These are phyloP conservation scores for Violaceomyces palustris DNA, from an alignment of 1,284 basidiomycete species.

Conservation along the genomic window DNA sequence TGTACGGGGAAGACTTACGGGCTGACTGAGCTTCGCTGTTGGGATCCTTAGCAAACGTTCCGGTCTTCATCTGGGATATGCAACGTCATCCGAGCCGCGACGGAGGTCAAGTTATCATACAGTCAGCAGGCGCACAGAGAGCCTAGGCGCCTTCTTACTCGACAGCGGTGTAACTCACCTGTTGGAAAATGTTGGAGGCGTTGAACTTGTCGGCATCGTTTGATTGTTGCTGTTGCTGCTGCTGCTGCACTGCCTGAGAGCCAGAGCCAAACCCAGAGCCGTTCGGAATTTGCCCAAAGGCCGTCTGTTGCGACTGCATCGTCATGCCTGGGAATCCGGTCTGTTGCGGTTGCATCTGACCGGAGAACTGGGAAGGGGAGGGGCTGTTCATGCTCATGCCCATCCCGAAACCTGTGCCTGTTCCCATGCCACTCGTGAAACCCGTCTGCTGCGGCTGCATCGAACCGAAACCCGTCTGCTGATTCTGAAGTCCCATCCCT, in stretches of 20 bases:
- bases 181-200: slow-evolving; percentile 45
- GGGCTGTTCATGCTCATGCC: slow-evolving; percentile 14
- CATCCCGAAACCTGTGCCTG: slow-evolving; percentile 7
- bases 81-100: too few species aligned
- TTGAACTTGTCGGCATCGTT: slow-evolving; percentile 40
- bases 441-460: slow-evolving; percentile 36
- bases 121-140: too few species aligned
- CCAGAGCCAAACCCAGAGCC: too few species aligned
- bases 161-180: slow-evolving; percentile 3
- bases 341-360: slow-evolving; percentile 23
- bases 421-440: slow-evolving; percentile 7
- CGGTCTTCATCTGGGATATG: slow-evolving; percentile 49
- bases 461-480: slow-evolving; percentile 3
- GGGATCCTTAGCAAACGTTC: slow-evolving; percentile 35
- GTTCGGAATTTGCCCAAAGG: slow-evolving; percentile 18
- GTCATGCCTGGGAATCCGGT: slow-evolving; percentile 38
- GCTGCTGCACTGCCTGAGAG: slow-evolving; percentile 23
- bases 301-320: slow-evolving; percentile 33
- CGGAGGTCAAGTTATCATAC: too few species aligned
- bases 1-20: background rate
- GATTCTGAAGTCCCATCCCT: slow-evolving; percentile 12
- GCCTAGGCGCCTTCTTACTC: too few species aligned
- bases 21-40: slow-evolving; percentile 26
- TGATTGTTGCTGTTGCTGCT: slow-evolving; percentile 17
- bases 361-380: slow-evolving; percentile 5